Percentiles rank a stretch among this genome's conserved stretches.
These are phyloP conservation scores for Chlamydomonas schloesseri DNA, from an alignment of 139 green algal species.

Conservation along the genomic window DNA sequence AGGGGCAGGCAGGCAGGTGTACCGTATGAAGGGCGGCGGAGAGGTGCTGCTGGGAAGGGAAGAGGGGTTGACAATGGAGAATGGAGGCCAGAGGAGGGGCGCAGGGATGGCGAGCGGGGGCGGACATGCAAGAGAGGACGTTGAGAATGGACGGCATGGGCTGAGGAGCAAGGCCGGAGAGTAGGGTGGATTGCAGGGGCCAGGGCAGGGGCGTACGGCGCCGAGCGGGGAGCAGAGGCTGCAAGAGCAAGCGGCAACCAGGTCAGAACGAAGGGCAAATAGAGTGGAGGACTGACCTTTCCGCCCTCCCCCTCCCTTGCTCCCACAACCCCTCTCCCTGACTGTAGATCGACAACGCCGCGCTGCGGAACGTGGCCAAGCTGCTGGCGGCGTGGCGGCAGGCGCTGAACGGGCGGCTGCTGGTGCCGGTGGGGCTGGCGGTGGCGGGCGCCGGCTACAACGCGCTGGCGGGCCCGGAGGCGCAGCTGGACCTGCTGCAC, in stretches of 20 bases:
- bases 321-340: neutral
- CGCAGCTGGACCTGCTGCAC: slow-evolving; percentile 37
- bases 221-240: too few species aligned
- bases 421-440: slow-evolving; percentile 68
- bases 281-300: too few species aligned
- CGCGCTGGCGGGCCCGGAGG: neutral
- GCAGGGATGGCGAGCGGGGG: too few species aligned
- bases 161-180: neutral
- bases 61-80: neutral
- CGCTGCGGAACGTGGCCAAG: slow-evolving; percentile 59
- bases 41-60: neutral
- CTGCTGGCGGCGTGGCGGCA: slow-evolving; percentile 60
- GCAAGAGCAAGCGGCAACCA: too few species aligned
- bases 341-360: slow-evolving; percentile 58
- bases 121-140: too few species aligned
- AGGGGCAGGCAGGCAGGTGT: neutral
- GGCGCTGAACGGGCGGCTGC: slow-evolving; percentile 69
- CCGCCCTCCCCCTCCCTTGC: too few species aligned
- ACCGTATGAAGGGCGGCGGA: neutral
- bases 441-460: slow-evolving; percentile 24
- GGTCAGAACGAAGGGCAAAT: too few species aligned
- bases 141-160: too few species aligned
- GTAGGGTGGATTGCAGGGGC: too few species aligned
- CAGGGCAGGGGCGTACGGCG: too few species aligned
- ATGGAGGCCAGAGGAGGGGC: too few species aligned